Evolutionary conservation across 106 monocot genomes (phyloP).

Genomic region (Acorus gramineus): DNA sequence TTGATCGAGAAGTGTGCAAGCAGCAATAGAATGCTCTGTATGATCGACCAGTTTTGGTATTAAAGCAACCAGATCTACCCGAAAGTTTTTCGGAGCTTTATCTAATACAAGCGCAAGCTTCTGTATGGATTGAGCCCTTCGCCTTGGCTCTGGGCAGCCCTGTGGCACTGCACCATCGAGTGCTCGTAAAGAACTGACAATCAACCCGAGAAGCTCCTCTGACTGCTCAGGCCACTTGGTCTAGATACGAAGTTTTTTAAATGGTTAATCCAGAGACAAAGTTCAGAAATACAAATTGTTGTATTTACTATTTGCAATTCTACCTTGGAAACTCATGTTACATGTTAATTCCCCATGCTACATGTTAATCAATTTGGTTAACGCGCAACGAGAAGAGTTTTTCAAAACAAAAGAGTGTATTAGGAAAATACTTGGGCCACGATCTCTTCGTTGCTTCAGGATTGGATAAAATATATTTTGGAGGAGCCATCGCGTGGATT

Average conservation of each 20-base stretch:
- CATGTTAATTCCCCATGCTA: too few species aligned
- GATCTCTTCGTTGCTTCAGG: too few species aligned
- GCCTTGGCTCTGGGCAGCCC: slow-evolving; percentile 61
- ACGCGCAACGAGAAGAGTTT: too few species aligned
- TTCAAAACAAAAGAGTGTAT: too few species aligned
- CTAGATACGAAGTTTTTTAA: slow-evolving; percentile 19
- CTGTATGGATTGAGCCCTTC: slow-evolving; percentile 54
- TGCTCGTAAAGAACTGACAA: slow-evolving; percentile 78
- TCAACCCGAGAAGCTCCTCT: slow-evolving; percentile 82
- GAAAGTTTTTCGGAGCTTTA: slow-evolving; percentile 79
- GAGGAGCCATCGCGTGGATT: too few species aligned
- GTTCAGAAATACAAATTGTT: neutral
- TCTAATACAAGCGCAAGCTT: slow-evolving; percentile 83
- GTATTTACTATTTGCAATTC: too few species aligned
- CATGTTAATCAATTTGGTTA: too few species aligned
- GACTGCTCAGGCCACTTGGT: slow-evolving; percentile 91
- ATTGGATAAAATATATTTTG: too few species aligned
- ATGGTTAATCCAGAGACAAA: neutral
- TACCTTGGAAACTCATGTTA: too few species aligned
- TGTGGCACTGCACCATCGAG: slow-evolving; percentile 80
- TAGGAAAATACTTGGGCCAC: too few species aligned
- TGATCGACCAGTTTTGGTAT: slow-evolving; percentile 78
- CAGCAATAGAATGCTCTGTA: slow-evolving; percentile 78
- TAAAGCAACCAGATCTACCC: slow-evolving; percentile 62
- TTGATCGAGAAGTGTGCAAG: slow-evolving; percentile 58